Conservation (phyloP, 129 eudicot species). For the Saussurea involucrata region DNA sequence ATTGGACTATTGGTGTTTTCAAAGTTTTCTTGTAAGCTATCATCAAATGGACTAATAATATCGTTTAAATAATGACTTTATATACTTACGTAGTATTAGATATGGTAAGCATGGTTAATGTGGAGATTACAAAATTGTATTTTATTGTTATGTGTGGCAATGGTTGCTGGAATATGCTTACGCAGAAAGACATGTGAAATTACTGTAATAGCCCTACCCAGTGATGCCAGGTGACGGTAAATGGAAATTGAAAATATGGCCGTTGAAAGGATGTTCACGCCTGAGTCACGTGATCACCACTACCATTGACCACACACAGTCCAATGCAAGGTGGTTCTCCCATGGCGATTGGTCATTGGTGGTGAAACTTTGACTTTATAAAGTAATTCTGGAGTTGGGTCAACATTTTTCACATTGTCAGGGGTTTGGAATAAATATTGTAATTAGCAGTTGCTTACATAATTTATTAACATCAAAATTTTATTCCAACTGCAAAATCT, state of each 20-base stretch:
- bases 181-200: constrained; percentile 4
- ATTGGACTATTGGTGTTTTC: too few relatives aligned
- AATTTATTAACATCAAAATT: too few relatives aligned
- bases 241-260: constrained; percentile 15
- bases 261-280: constrained; percentile 31
- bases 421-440: neutral
- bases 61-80: neutral
- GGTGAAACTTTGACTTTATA: constrained; percentile 15
- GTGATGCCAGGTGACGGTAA: constrained; percentile 11
- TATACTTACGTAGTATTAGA: too few relatives aligned
- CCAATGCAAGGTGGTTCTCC: neutral
- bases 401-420: neutral
- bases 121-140: neutral
- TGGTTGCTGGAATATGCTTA: neutral
- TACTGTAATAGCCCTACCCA: constrained; percentile 15
- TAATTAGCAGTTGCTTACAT: neutral
- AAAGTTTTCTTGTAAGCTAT: too few relatives aligned
- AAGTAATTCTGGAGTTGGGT: neutral
- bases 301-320: constrained; percentile 14
- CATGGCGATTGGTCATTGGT: constrained; percentile 7
- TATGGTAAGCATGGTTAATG: neutral
- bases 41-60: neutral
- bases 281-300: constrained; percentile 29
- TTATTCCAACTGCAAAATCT: too few relatives aligned
- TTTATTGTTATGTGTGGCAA: neutral